Evolutionary conservation across 2,329 filamentous ascomycete species (phyloP).

Genomic region (Zymoseptoria pseudotritici): DNA sequence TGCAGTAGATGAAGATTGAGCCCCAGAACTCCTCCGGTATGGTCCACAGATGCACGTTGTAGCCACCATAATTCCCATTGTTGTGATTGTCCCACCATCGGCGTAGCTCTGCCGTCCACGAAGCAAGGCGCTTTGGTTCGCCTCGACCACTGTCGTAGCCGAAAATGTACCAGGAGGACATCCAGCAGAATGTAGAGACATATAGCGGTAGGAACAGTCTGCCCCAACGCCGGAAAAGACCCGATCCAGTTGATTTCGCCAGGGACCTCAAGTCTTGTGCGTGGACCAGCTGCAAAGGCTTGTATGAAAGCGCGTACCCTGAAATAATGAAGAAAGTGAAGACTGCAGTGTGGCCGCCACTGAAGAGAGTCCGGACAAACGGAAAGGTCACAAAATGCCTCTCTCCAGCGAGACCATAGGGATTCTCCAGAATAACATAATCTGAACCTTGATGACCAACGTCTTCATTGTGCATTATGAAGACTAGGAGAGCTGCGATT

Average conservation of each 20-base stretch:
- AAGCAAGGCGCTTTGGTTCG: neutral
- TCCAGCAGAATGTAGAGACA: too few relatives aligned
- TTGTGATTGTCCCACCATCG: neutral
- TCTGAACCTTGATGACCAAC: neutral
- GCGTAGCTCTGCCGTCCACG: neutral
- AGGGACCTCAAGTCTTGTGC: too few relatives aligned
- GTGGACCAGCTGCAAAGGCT: too few relatives aligned
- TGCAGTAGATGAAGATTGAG: neutral
- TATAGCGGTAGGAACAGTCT: too few relatives aligned
- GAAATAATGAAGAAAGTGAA: neutral
- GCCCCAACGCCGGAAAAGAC: too few relatives aligned
- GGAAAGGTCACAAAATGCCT: neutral
- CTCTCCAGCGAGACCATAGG: neutral
- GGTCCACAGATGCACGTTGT: neutral
- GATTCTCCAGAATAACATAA: neutral
- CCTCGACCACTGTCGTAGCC: neutral
- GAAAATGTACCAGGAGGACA: neutral
- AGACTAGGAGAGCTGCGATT: conserved; percentile 58
- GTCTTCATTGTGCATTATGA: conserved; percentile 50
- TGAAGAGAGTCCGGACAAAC: neutral
- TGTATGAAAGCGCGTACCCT: neutral
- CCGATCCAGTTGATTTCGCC: too few relatives aligned
- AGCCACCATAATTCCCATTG: neutral
- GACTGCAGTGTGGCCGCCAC: neutral
- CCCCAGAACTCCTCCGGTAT: neutral